phyloP scores from a whole-genome alignment of 129 eudicot species.

The Tagetes erecta region DNA sequence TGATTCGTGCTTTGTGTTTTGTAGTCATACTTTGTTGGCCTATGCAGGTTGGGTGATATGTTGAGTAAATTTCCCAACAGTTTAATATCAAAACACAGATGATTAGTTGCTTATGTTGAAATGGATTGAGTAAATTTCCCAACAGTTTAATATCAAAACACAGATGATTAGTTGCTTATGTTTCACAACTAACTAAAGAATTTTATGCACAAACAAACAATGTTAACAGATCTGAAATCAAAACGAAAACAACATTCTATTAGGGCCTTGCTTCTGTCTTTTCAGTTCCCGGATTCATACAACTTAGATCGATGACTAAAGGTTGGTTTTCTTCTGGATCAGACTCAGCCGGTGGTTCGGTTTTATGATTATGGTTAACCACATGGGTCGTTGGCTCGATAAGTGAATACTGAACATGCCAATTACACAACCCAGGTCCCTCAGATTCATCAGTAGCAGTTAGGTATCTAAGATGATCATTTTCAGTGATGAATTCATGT shows the following conservation, averaged over 20 bases:
- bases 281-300: conserved; percentile 52
- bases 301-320: conserved; percentile 51
- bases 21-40: neutral
- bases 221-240: conserved; percentile 12
- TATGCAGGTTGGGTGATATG: neutral
- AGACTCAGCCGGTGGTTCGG: conserved; percentile 28
- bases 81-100: conserved; percentile 18
- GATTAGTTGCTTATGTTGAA: conserved; percentile 18
- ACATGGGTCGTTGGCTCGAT: conserved; percentile 20
- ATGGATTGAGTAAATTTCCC: no score
- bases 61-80: neutral
- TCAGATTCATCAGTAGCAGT: conserved; percentile 48
- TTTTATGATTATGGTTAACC: conserved; percentile 15
- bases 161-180: conserved; percentile 24
- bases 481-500: conserved; percentile 27
- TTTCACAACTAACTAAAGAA: conserved; percentile 26
- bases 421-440: conserved; percentile 33
- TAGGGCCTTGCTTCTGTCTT: conserved; percentile 64
- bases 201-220: conserved; percentile 27
- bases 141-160: neutral
- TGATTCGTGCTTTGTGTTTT: conserved; percentile 17
- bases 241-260: conserved; percentile 17
- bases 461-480: conserved; percentile 38
- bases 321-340: conserved; percentile 12
- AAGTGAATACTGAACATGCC: conserved; percentile 23